phyloP scores from a whole-genome alignment of 2,329 filamentous ascomycete species.

The Clarireedia sp. region DNA sequence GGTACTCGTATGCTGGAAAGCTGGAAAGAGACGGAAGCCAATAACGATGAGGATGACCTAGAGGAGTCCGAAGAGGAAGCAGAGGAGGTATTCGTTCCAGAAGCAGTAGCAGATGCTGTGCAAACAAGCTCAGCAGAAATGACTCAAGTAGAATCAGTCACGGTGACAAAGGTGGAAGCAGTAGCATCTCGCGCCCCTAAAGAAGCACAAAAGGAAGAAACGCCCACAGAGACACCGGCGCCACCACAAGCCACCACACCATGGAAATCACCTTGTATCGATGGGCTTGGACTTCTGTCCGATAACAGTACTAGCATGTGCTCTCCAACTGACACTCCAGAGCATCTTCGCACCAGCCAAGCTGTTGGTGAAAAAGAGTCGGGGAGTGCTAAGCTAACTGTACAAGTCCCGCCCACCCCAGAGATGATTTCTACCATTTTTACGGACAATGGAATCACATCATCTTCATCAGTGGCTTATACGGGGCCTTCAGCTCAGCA shows the following conservation, averaged over 20 bases:
- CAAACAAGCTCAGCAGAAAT: conserved; percentile 16
- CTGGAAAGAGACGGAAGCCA: conserved; percentile 72
- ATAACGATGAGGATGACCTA: conserved; percentile 50
- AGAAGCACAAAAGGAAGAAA: background rate
- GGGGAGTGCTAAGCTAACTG: background rate
- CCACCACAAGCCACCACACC: background rate
- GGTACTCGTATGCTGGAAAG: conserved; percentile 91
- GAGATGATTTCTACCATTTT: conserved; percentile 6
- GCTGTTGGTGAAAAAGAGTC: background rate
- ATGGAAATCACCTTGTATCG: background rate
- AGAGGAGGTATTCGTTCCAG: conserved; percentile 26
- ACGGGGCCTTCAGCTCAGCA: conserved; percentile 4
- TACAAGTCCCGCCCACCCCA: conserved; percentile 4
- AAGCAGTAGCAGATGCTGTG: conserved; percentile 28
- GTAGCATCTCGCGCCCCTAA: background rate
- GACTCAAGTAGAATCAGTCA: conserved; percentile 10
- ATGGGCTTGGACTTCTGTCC: background rate
- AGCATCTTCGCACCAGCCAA: background rate
- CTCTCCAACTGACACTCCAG: conserved; percentile 6
- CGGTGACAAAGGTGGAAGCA: background rate
- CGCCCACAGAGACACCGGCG: background rate
- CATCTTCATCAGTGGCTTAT: background rate
- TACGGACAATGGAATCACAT: conserved; percentile 2
- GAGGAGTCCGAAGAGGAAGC: conserved; percentile 23
- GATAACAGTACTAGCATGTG: background rate